A percentile compares a stretch with the other conserved stretches of the same genome.
These are phyloP conservation scores for Fusarium penzigii DNA, from an alignment of 2,329 filamentous ascomycete species.

Conservation along the genomic window DNA sequence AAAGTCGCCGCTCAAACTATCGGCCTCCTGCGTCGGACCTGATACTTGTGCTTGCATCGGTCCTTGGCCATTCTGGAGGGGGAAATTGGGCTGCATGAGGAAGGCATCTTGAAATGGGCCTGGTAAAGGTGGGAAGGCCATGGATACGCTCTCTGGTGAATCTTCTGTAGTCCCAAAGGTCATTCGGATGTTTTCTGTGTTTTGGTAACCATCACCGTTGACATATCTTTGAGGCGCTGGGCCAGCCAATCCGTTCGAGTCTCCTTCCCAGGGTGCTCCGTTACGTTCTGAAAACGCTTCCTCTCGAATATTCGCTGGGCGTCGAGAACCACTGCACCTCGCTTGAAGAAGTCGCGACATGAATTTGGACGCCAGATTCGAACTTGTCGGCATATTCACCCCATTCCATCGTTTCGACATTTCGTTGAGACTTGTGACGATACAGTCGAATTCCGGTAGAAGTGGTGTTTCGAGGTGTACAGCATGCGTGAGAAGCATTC, in stretches of 20 bases:
- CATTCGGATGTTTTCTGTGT: neutral
- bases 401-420: constrained; percentile 16
- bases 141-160: constrained; percentile 5
- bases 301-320: constrained; percentile 7
- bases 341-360: constrained; percentile 10
- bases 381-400: neutral
- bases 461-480: constrained; percentile 7
- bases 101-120: constrained; percentile 2
- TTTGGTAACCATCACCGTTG: neutral
- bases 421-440: constrained; percentile 10
- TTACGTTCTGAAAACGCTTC: constrained; percentile 15
- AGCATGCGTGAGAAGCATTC: constrained; percentile 15
- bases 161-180: constrained; percentile 1
- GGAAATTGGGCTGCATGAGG: neutral
- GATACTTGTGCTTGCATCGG: neutral
- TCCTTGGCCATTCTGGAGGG: neutral
- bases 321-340: neutral
- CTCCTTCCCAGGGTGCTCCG: neutral
- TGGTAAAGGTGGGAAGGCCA: constrained; percentile 5
- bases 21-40: neutral
- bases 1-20: neutral
- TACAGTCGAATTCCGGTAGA: constrained; percentile 7
- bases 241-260: neutral
- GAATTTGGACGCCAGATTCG: constrained; percentile 20
- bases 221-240: neutral